phyloP scores from a whole-genome alignment of 176 grass and related monocot genomes.

The Poa pratensis region DNA sequence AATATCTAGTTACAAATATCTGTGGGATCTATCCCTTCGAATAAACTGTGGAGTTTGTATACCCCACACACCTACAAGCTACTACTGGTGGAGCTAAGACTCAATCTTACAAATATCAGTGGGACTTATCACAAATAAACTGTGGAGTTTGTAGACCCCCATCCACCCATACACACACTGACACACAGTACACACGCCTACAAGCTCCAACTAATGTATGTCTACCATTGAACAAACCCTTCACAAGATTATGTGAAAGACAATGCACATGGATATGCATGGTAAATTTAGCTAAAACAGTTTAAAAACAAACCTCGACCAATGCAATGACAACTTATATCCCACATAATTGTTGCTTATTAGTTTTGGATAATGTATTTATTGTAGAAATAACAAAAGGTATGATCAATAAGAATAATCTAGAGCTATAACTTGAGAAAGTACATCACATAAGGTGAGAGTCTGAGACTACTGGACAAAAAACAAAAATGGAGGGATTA shows the following conservation, averaged over 20 bases:
- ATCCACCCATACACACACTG: too few relatives aligned
- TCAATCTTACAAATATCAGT: neutral
- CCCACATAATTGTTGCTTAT: constrained; percentile 5
- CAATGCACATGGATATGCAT: neutral
- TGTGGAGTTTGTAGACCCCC: neutral
- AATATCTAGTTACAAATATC: neutral
- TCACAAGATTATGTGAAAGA: constrained; percentile 27
- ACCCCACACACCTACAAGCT: neutral
- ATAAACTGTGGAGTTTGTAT: neutral
- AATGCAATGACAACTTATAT: neutral
- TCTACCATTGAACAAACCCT: neutral
- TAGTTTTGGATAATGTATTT: constrained; percentile 13
- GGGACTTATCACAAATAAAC: neutral
- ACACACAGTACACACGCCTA: too few relatives aligned
- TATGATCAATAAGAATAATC: neutral
- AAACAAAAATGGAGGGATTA: neutral
- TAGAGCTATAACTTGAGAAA: neutral
- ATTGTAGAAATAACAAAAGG: constrained; percentile 15
- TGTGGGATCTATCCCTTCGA: neutral
- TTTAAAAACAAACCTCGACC: constrained; percentile 31
- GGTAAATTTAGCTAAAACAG: neutral
- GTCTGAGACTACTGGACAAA: neutral
- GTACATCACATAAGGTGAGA: constrained; percentile 7
- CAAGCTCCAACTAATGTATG: constrained; percentile 16
- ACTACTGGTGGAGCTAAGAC: neutral